Percentiles rank a stretch among this genome's conserved stretches.
Evolutionary conservation across 1,139 yeast genomes (phyloP).

Genomic region (Geotrichum phurueaensis): DNA sequence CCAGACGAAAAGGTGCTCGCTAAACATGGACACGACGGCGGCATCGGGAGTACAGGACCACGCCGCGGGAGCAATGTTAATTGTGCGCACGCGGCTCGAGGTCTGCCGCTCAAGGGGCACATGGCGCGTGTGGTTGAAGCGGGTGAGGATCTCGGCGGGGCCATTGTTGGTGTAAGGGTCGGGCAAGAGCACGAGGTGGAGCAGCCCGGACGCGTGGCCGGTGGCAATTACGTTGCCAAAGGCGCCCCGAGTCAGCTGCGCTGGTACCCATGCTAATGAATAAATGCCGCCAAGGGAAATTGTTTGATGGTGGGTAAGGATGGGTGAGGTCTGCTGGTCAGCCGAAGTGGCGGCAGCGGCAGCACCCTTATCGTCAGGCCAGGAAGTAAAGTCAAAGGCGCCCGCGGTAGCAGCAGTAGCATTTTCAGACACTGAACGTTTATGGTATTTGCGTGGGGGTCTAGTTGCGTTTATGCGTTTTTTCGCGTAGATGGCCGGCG

Average conservation of each 20-base stretch:
- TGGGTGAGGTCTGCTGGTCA: slow-evolving; percentile 23
- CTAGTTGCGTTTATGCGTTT: background rate
- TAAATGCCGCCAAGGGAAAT: slow-evolving; percentile 64
- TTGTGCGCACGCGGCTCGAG: slow-evolving; percentile 36
- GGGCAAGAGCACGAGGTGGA: slow-evolving; percentile 65
- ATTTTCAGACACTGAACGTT: slow-evolving; percentile 13
- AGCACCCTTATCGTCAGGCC: background rate
- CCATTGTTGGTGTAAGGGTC: slow-evolving; percentile 42
- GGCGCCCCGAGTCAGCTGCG: slow-evolving; percentile 33
- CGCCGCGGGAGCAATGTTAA: slow-evolving; percentile 36
- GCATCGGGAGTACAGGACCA: slow-evolving; percentile 43
- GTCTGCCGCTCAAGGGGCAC: slow-evolving; percentile 30
- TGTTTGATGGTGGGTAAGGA: slow-evolving; percentile 67
- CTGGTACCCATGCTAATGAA: slow-evolving; percentile 57
- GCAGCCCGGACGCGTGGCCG: slow-evolving; percentile 67
- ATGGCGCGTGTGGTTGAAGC: slow-evolving; percentile 69
- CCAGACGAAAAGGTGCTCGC: slow-evolving; percentile 66
- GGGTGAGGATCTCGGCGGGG: slow-evolving; percentile 64
- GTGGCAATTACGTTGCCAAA: slow-evolving; percentile 46
- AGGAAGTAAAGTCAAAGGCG: slow-evolving; percentile 4
- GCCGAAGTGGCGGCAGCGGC: background rate
- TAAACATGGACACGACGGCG: slow-evolving; percentile 52
- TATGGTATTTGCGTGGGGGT: slow-evolving; percentile 21
- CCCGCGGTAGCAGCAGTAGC: background rate
- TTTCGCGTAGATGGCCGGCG: background rate